Percentiles rank a stretch among this genome's conserved stretches.
Evolutionary conservation across 1,284 basidiomycete species (phyloP).

Genomic region (Leccinum ponderosum): DNA sequence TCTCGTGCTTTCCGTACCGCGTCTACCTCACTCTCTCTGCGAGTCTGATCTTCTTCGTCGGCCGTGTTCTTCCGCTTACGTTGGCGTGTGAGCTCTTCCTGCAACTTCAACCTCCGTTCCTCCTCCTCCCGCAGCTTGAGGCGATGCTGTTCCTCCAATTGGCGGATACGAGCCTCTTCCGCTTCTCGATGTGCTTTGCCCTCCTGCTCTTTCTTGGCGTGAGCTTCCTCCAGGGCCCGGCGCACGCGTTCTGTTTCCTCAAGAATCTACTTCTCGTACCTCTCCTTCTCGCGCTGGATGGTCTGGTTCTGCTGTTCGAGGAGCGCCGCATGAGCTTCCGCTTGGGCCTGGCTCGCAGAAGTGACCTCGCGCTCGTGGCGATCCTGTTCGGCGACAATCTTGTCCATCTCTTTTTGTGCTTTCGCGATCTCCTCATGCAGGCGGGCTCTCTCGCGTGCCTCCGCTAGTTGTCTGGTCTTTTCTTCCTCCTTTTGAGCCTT

Average conservation of each 20-base stretch:
- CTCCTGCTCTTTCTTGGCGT: conserved; percentile 29
- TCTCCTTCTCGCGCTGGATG: conserved; percentile 29
- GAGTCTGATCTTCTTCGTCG: conserved; percentile 18
- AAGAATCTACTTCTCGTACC: conserved; percentile 22
- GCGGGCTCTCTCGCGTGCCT: conserved; percentile 29
- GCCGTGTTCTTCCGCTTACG: conserved; percentile 18
- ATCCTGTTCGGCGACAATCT: conserved; percentile 24
- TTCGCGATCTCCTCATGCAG: conserved; percentile 32
- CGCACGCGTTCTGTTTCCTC: conserved; percentile 33
- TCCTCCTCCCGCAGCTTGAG: conserved; percentile 33
- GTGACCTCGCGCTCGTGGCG: conserved; percentile 29
- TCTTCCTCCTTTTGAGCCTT: conserved; percentile 31
- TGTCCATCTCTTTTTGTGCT: conserved; percentile 28
- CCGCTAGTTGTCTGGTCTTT: conserved; percentile 16
- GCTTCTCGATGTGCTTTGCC: conserved; percentile 15
- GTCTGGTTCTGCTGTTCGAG: conserved; percentile 26
- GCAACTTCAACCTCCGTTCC: conserved; percentile 22
- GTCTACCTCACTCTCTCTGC: conserved; percentile 23
- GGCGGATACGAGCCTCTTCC: conserved; percentile 29
- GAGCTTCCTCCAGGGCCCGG: conserved; percentile 28
- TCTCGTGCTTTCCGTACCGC: conserved; percentile 18
- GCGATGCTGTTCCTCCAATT: conserved; percentile 31
- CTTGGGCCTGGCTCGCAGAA: conserved; percentile 26
- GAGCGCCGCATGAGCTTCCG: conserved; percentile 26
- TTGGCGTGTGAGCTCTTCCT: conserved; percentile 30